Evolutionary conservation across 2,329 filamentous ascomycete genomes (phyloP).

Genomic region (Nemania diffusa): DNA sequence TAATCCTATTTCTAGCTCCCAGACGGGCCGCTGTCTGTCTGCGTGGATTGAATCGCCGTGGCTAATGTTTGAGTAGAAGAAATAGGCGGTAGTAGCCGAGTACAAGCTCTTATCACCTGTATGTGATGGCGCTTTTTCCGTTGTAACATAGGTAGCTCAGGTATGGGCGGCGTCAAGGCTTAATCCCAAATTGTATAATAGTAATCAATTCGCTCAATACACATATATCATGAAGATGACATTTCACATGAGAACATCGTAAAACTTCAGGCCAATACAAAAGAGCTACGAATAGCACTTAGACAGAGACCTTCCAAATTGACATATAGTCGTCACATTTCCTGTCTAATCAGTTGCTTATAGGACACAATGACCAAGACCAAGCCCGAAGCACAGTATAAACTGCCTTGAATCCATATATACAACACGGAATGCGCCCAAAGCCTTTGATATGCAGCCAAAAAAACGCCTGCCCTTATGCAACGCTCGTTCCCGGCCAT

Average conservation of each 20-base stretch:
- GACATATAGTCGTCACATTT: background rate
- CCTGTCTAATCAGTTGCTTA: background rate
- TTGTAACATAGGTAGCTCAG: background rate
- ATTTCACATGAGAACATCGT: no score
- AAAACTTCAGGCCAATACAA: no score
- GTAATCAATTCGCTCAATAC: background rate
- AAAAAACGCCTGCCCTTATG: slow-evolving; percentile 40
- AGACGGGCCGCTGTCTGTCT: background rate
- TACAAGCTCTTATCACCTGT: background rate
- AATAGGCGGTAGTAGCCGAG: slow-evolving; percentile 3
- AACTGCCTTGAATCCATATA: slow-evolving; percentile 3
- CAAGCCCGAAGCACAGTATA: background rate
- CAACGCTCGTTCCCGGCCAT: slow-evolving; percentile 22
- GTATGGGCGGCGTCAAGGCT: background rate
- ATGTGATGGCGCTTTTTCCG: background rate
- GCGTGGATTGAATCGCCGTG: background rate
- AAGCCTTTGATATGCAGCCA: background rate
- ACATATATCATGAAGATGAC: no score
- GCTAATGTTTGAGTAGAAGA: slow-evolving; percentile 17
- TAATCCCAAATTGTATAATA: background rate
- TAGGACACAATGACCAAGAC: slow-evolving; percentile 7
- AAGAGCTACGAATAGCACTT: no score
- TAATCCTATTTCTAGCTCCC: background rate
- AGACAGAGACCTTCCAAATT: background rate
- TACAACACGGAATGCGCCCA: slow-evolving; percentile 5